A percentile compares a stretch with the other conserved stretches of the same genome.
Evolutionary conservation across 2,329 filamentous ascomycete genomes (phyloP).

Genomic region (Fusarium praegraminearum): DNA sequence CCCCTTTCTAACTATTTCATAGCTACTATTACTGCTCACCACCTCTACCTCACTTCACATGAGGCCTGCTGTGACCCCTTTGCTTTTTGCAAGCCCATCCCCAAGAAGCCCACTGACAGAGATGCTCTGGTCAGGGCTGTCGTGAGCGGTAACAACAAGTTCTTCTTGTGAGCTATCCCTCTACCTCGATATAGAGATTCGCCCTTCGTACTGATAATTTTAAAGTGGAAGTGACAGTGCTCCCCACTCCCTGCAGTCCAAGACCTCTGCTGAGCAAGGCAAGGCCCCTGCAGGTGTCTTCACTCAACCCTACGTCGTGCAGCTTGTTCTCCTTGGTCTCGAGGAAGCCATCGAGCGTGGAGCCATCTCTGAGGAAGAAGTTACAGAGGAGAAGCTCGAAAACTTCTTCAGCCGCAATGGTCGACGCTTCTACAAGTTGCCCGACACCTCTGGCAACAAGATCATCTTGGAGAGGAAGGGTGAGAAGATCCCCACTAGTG

Average conservation of each 20-base stretch:
- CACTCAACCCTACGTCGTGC: slow-evolving; percentile 78
- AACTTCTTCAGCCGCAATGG: slow-evolving; percentile 67
- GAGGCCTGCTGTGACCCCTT: slow-evolving; percentile 70
- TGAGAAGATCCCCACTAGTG: slow-evolving; percentile 55
- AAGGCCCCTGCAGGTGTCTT: slow-evolving; percentile 80
- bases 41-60: slow-evolving; percentile 83
- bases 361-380: slow-evolving; percentile 62
- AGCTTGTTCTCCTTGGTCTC: slow-evolving; percentile 71
- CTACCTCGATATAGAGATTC: background rate
- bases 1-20: slow-evolving; percentile 9
- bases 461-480: slow-evolving; percentile 58
- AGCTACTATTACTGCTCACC: slow-evolving; percentile 87
- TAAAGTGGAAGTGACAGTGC: slow-evolving; percentile 69
- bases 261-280: slow-evolving; percentile 60
- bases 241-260: slow-evolving; percentile 71
- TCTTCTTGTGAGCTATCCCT: slow-evolving; percentile 73
- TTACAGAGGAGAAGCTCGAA: slow-evolving; percentile 66
- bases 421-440: slow-evolving; percentile 65
- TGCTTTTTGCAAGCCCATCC: slow-evolving; percentile 81
- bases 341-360: slow-evolving; percentile 70
- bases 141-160: slow-evolving; percentile 70
- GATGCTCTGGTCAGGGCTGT: slow-evolving; percentile 77
- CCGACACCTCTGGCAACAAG: slow-evolving; percentile 45
- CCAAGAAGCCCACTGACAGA: slow-evolving; percentile 78
- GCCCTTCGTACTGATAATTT: slow-evolving; percentile 3